phyloP scores from a whole-genome alignment of 2,329 filamentous ascomycete genomes.

The Claviceps maximensis region DNA sequence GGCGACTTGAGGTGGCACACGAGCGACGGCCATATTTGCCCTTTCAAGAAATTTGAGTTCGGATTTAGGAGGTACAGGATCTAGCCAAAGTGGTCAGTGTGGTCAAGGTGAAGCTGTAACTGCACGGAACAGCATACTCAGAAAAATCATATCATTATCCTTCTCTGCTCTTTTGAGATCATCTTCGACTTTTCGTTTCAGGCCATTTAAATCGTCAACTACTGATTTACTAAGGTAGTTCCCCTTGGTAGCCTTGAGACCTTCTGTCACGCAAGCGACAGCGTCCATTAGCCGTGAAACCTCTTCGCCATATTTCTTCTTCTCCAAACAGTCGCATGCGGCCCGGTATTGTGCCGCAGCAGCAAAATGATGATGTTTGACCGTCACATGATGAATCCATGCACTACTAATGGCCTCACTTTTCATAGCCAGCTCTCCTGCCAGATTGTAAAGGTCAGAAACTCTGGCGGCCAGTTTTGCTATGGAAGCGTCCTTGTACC shows the following conservation, averaged over 20 bases:
- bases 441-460: conserved; percentile 76
- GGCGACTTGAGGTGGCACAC: conserved; percentile 68
- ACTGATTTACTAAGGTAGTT: conserved; percentile 71
- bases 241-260: conserved; percentile 63
- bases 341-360: conserved; percentile 89
- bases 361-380: conserved; percentile 94
- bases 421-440: conserved; percentile 74
- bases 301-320: conserved; percentile 89
- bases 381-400: conserved; percentile 96
- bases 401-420: conserved; percentile 82
- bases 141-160: conserved; percentile 92
- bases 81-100: conserved; percentile 26
- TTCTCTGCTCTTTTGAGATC: conserved; percentile 87
- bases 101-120: not conserved
- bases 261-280: conserved; percentile 70
- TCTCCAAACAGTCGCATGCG: conserved; percentile 83
- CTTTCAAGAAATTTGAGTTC: conserved; percentile 77
- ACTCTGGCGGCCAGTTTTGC: conserved; percentile 81
- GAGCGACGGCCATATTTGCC: conserved; percentile 74
- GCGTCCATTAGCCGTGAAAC: conserved; percentile 76
- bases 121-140: conserved; percentile 37
- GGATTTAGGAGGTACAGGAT: conserved; percentile 73
- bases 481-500: conserved; percentile 82
- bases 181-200: conserved; percentile 73
- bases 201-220: conserved; percentile 63